Evolutionary conservation across 441 rosid genomes (phyloP).

Genomic region (Pelargonium cotyledonis): DNA sequence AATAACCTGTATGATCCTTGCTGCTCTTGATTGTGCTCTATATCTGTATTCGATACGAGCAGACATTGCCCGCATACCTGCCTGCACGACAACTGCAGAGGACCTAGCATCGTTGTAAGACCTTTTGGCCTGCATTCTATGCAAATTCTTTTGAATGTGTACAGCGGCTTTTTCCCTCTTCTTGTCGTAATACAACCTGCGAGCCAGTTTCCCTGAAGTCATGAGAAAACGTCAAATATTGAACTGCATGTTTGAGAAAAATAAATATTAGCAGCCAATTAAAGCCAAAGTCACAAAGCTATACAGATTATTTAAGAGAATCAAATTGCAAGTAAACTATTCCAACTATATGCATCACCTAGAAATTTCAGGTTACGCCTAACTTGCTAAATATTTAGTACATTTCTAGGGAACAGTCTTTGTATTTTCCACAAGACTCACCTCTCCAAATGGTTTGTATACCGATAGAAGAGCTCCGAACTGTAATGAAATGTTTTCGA

Average conservation of each 20-base stretch:
- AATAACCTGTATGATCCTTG: conserved; percentile 72
- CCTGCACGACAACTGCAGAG: conserved; percentile 61
- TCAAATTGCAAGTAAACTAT: conserved; percentile 1
- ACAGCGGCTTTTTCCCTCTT: conserved; percentile 67
- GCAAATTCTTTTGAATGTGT: conserved; percentile 73
- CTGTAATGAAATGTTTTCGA: conserved; percentile 60
- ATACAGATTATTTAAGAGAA: background rate
- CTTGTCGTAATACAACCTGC: conserved; percentile 35
- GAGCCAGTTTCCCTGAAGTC: conserved; percentile 46
- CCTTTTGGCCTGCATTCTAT: conserved; percentile 54
- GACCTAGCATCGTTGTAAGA: conserved; percentile 50
- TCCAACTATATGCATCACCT: too few relatives aligned
- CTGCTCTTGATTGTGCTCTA: conserved; percentile 66
- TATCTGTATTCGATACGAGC: conserved; percentile 72
- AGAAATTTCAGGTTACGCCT: too few relatives aligned
- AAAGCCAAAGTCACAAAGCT: conserved; percentile 6
- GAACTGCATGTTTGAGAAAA: background rate
- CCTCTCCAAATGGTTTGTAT: conserved; percentile 84
- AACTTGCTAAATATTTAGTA: too few relatives aligned
- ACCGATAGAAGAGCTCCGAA: conserved; percentile 52
- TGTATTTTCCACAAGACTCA: conserved; percentile 20
- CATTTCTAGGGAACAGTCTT: background rate
- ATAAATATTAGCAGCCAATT: conserved; percentile 50
- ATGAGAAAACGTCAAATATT: conserved; percentile 1
- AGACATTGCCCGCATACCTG: conserved; percentile 70